Conservation (phyloP, 202 grass and related monocot species). For the Panicum virgatum region DNA sequence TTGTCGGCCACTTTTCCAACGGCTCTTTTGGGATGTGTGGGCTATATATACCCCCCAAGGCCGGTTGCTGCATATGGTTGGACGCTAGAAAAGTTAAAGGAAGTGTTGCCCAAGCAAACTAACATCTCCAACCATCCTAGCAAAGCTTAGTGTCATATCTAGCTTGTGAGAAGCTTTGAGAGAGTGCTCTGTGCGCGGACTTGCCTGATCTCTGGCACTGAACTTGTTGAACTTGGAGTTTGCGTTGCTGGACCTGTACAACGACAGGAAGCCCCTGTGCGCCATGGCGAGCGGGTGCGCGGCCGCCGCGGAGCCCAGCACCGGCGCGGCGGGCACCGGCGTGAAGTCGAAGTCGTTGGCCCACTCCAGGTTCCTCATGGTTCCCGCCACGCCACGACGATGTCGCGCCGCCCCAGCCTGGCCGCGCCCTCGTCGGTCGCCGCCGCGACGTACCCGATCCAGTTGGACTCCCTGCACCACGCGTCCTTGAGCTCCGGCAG, state of each 20-base stretch:
- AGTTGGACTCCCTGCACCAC: constrained; percentile 50
- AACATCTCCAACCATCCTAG: too few relatives aligned
- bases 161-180: too few relatives aligned
- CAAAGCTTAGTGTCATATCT: too few relatives aligned
- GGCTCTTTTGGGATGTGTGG: too few relatives aligned
- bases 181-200: too few relatives aligned
- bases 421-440: constrained; percentile 36
- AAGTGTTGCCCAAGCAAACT: too few relatives aligned
- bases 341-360: constrained; percentile 21
- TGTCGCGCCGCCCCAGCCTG: constrained; percentile 40
- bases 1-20: too few relatives aligned
- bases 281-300: not conserved
- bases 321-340: constrained; percentile 18
- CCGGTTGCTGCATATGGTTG: too few relatives aligned
- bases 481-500: not conserved
- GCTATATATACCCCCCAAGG: too few relatives aligned
- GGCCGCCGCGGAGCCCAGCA: constrained; percentile 11
- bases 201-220: constrained; percentile 45
- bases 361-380: constrained; percentile 30
- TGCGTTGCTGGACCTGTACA: constrained; percentile 37
- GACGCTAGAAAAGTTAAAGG: too few relatives aligned
- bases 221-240: constrained; percentile 32
- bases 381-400: constrained; percentile 65
- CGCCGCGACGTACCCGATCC: constrained; percentile 56
- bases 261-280: constrained; percentile 43